Percentiles rank a stretch among this genome's conserved stretches.
phyloP scores from a whole-genome alignment of 2,329 filamentous ascomycete genomes.

The Leptographium procerum region DNA sequence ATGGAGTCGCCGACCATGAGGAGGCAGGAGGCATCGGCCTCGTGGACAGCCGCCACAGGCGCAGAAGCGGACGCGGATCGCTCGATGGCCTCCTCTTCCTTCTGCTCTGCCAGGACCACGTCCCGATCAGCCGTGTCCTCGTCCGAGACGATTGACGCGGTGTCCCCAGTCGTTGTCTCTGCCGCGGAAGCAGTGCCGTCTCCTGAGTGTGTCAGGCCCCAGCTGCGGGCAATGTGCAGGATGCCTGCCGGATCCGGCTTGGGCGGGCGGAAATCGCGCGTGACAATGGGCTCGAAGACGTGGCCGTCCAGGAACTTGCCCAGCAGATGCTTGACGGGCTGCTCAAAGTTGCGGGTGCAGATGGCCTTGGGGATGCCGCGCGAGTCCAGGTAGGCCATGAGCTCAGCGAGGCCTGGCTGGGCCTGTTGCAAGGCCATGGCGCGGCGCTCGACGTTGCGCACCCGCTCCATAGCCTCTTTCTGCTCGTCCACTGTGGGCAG shows the following conservation, averaged over 20 bases:
- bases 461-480: conserved; percentile 55
- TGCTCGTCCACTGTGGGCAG: conserved; percentile 51
- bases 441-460: conserved; percentile 66
- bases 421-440: conserved; percentile 74
- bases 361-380: conserved; percentile 64
- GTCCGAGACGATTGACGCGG: background rate
- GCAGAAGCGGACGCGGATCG: conserved; percentile 3
- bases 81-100: conserved; percentile 15
- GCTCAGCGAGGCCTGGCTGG: conserved; percentile 62
- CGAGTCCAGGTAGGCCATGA: conserved; percentile 75
- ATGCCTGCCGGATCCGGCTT: conserved; percentile 87
- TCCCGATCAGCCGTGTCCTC: conserved; percentile 9
- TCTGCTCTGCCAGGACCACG: conserved; percentile 8
- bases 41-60: conserved; percentile 7
- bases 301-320: conserved; percentile 59
- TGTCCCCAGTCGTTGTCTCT: too few species aligned
- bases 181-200: background rate
- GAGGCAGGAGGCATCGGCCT: conserved; percentile 33
- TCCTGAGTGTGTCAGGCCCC: conserved; percentile 44
- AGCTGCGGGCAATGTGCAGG: conserved; percentile 67
- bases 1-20: conserved; percentile 70
- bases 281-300: conserved; percentile 68
- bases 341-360: conserved; percentile 88
- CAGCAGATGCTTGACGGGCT: conserved; percentile 64
- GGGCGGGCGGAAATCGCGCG: conserved; percentile 68